These are phyloP conservation scores for Epichloe scottii DNA, from an alignment of 2,329 filamentous ascomycete species.

Conservation along the genomic window DNA sequence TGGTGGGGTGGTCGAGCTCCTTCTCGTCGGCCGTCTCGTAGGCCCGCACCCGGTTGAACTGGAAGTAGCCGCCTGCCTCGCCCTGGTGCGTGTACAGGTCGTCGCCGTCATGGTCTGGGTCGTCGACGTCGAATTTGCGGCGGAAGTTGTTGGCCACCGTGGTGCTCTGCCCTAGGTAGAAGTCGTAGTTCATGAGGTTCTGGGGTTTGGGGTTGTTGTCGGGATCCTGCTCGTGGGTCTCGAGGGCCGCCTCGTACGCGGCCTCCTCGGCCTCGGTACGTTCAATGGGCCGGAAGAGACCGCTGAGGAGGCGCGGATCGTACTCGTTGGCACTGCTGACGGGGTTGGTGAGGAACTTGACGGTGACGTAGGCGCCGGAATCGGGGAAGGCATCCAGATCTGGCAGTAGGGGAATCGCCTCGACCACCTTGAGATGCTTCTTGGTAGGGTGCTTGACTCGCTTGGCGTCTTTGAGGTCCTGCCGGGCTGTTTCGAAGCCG, in stretches of 20 bases:
- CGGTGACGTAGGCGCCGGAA: constrained; percentile 54
- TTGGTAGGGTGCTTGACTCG: constrained; percentile 47
- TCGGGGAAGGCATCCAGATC: constrained; percentile 59
- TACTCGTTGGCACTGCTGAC: constrained; percentile 39
- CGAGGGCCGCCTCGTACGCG: constrained; percentile 35
- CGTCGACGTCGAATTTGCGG: constrained; percentile 45
- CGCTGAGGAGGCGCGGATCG: constrained; percentile 48
- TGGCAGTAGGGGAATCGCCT: constrained; percentile 49
- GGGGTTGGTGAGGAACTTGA: constrained; percentile 57
- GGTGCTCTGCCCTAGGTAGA: constrained; percentile 43
- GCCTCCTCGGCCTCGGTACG: constrained; percentile 41
- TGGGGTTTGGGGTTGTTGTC: constrained; percentile 41
- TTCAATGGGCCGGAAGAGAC: constrained; percentile 48
- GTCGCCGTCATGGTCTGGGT: constrained; percentile 40
- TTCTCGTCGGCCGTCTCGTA: constrained; percentile 52
- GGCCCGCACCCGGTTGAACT: constrained; percentile 47
- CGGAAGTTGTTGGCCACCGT: constrained; percentile 42
- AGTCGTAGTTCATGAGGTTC: constrained; percentile 52
- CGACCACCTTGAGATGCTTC: constrained; percentile 43
- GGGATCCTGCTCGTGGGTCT: constrained; percentile 45
- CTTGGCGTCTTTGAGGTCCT: constrained; percentile 40
- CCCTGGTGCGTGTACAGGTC: constrained; percentile 41
- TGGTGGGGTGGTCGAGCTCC: constrained; percentile 42
- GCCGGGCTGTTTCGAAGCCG: constrained; percentile 42
- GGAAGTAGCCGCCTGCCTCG: constrained; percentile 38